Conservation (phyloP, 202 grass and related monocot genomes). For the Eragrostis tef region DNA sequence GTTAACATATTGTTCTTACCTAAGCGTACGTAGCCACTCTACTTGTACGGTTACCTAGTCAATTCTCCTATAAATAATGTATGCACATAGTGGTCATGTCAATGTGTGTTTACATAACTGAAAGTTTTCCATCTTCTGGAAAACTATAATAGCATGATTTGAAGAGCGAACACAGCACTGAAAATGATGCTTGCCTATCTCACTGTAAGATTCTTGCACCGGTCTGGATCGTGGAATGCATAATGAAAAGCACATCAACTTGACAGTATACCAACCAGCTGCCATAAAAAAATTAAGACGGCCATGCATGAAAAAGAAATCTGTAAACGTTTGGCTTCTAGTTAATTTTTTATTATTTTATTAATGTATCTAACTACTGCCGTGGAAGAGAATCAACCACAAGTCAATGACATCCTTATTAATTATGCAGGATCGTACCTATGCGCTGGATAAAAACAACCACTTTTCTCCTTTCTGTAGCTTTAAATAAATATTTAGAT, state of each 20-base stretch:
- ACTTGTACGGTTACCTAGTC: not conserved
- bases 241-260: not conserved
- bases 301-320: not conserved
- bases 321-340: not conserved
- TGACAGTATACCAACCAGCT: slow-evolving; percentile 35
- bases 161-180: not conserved
- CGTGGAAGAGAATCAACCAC: slow-evolving; percentile 29
- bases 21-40: not conserved
- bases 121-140: not conserved
- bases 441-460: slow-evolving; percentile 5
- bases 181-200: not conserved
- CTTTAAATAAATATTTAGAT: not conserved
- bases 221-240: not conserved
- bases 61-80: not conserved
- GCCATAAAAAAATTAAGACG: not conserved
- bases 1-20: too few relatives aligned
- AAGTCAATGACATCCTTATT: slow-evolving; percentile 36
- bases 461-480: too few relatives aligned
- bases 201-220: slow-evolving; percentile 23
- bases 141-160: not conserved
- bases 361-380: slow-evolving; percentile 1
- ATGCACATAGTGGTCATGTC: not conserved
- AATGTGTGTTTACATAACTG: slow-evolving; percentile 13
- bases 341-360: not conserved
- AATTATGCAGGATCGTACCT: slow-evolving; percentile 2